Evolutionary conservation across 805 yeast genomes (phyloP).

Genomic region (Pichia deserticola): DNA sequence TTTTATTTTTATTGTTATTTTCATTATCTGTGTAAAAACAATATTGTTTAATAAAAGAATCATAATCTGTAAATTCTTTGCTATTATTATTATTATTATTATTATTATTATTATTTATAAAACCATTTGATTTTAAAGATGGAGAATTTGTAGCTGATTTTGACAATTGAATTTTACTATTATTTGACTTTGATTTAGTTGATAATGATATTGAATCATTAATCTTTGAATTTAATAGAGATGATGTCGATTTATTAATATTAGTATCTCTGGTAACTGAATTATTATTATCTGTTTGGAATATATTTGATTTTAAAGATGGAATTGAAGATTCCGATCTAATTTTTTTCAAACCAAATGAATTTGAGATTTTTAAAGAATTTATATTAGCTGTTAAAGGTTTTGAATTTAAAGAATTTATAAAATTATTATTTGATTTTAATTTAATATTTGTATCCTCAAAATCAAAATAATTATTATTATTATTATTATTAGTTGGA

Average conservation of each 20-base stretch:
- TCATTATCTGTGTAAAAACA: constrained; percentile 5
- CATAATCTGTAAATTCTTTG: constrained; percentile 7
- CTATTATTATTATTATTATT: constrained; percentile 8
- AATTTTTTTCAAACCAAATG: constrained; percentile 22
- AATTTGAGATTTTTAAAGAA: constrained; percentile 21
- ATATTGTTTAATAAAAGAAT: constrained; percentile 5
- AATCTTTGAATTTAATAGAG: neutral
- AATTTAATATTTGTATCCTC: constrained; percentile 25
- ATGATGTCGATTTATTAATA: neutral
- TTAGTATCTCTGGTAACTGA: no score
- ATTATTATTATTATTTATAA: constrained; percentile 10
- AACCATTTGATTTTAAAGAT: constrained; percentile 9
- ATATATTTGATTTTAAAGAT: constrained; percentile 6
- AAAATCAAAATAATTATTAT: constrained; percentile 12
- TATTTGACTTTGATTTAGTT: neutral
- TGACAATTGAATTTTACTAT: neutral
- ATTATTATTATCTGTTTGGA: no score
- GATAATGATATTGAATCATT: neutral
- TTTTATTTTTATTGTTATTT: neutral
- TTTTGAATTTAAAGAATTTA: constrained; percentile 18
- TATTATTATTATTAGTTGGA: neutral
- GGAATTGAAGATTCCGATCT: constrained; percentile 26
- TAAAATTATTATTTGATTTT: constrained; percentile 25
- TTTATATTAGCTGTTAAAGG: constrained; percentile 10
- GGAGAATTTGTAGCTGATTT: constrained; percentile 8